phyloP scores from a whole-genome alignment of 192 early-diverging fungal genomes.

The Gonapodya prolifera region DNA sequence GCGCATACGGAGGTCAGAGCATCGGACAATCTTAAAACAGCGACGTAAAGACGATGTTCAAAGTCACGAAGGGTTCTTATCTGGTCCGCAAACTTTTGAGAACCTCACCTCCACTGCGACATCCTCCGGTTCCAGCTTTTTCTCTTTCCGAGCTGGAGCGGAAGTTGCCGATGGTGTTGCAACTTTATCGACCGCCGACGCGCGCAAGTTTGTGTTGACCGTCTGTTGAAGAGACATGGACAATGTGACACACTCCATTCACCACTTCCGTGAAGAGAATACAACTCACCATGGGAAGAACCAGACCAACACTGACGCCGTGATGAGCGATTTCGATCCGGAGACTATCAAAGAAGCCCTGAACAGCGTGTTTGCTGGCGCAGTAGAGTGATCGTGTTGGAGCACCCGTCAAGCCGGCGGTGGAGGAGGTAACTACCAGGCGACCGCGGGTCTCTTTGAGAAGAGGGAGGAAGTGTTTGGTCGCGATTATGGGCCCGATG shows the following conservation, averaged over 20 bases:
- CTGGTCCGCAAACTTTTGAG: neutral
- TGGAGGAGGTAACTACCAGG: slow-evolving; percentile 61
- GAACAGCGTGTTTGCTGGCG: slow-evolving; percentile 66
- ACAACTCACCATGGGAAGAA: slow-evolving; percentile 36
- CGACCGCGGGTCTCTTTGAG: slow-evolving; percentile 19
- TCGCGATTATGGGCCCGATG: slow-evolving; percentile 17
- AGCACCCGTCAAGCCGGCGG: slow-evolving; percentile 48
- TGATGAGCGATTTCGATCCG: slow-evolving; percentile 56
- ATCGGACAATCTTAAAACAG: neutral
- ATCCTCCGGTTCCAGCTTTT: slow-evolving; percentile 18
- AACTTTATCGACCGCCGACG: slow-evolving; percentile 44
- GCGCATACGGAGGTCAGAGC: neutral
- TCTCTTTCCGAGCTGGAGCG: slow-evolving; percentile 31
- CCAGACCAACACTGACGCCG: slow-evolving; percentile 50
- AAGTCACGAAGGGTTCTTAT: neutral
- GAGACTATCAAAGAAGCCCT: slow-evolving; percentile 69
- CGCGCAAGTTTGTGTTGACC: slow-evolving; percentile 57
- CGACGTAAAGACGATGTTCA: neutral
- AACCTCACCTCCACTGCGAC: slow-evolving; percentile 36
- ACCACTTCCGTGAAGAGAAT: neutral
- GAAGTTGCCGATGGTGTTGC: slow-evolving; percentile 8
- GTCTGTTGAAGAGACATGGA: slow-evolving; percentile 16
- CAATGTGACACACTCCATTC: neutral
- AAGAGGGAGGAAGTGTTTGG: slow-evolving; percentile 16
- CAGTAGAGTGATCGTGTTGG: slow-evolving; percentile 52